Evolutionary conservation across 177 flowering plant genomes (phyloP), one percentile per base, ranked within the genome.

Genomic region (Vitis hybrid): DNA sequence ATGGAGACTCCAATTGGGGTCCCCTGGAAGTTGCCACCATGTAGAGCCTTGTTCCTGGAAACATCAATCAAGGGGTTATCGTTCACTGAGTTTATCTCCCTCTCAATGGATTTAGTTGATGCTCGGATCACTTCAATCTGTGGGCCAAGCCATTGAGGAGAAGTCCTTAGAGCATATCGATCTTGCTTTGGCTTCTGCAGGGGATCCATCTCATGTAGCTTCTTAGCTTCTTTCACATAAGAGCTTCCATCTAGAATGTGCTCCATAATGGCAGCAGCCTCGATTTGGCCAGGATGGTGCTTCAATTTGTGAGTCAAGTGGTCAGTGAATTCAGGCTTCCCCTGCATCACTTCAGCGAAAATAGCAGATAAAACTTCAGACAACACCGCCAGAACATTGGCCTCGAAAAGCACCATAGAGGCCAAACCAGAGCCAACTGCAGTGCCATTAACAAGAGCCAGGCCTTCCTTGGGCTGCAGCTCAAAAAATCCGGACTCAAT

Each of bases 11-110:
- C 89, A 49, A 86, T 84, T 15, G 89, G 89, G 18, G 89, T 86
- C 2, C 89, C 89, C 66, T 86, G 89, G 72, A 86, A 86, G 64
- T 86, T 86, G 2, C 89, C 89, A 2, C 89, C 89, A 26, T 85
- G 86, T 5, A 85, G 26, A 33, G 86, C 86, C 82, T 85, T 85
- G 82, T 83, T 83, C 66, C 88, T 79, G 1, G 88, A 85, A 7
- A 86, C 89, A 53, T 86, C 89, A 45, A 82, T 82, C 65, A 82
- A 29, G 6, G 85, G 85, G 74, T 82, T 82, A 53, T 82, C 85
- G 39, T 82, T 82, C 14, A 82, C 85, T 0, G 85, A 83, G 68
- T 83, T 83, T 14, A 83, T 81, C 75, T 83, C 86, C 48, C 83
- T 53, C 60, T 83, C 82, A 45, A 82, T 82, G 2, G 83, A 79